phyloP scores from a whole-genome alignment of 2,329 filamentous ascomycete species.

The Aspergillus sp. region DNA sequence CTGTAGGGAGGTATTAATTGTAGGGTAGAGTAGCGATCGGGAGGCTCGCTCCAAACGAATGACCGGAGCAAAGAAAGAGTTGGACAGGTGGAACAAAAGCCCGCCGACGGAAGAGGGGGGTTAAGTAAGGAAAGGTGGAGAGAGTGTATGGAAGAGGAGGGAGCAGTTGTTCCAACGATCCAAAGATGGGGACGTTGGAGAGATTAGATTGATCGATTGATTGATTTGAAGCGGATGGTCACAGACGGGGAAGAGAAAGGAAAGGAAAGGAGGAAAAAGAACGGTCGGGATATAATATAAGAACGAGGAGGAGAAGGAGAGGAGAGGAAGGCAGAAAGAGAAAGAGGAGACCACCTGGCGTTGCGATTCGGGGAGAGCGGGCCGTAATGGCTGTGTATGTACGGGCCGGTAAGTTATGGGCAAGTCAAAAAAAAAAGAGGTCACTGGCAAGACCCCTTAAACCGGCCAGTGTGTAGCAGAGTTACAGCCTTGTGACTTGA shows the following conservation, averaged over 20 bases:
- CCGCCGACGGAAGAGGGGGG: not conserved
- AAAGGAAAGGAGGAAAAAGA: constrained; percentile 1
- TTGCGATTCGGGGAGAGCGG: constrained; percentile 2
- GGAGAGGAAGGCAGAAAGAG: not conserved
- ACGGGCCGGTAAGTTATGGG: not conserved
- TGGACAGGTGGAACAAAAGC: constrained; percentile 2
- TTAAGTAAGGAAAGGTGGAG: not conserved
- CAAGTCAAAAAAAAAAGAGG: too few species aligned
- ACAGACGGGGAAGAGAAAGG: not conserved
- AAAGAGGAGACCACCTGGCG: constrained; percentile 9
- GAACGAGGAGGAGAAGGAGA: not conserved
- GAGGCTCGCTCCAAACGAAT: constrained; percentile 12
- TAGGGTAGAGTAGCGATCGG: constrained; percentile 4
- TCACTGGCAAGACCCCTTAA: not conserved
- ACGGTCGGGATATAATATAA: constrained; percentile 3
- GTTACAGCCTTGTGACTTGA: not conserved
- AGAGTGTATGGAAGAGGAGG: not conserved
- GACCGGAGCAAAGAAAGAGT: constrained; percentile 10
- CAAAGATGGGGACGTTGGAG: not conserved
- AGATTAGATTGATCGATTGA: constrained; percentile 4
- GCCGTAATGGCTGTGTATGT: constrained; percentile 8
- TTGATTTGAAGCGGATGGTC: not conserved
- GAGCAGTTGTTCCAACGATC: not conserved
- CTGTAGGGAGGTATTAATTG: constrained; percentile 10
- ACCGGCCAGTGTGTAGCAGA: not conserved